A percentile compares a stretch with the other conserved stretches of the same genome.
Conservation (phyloP, 106 monocot species). For the Posidonia australis region DNA sequence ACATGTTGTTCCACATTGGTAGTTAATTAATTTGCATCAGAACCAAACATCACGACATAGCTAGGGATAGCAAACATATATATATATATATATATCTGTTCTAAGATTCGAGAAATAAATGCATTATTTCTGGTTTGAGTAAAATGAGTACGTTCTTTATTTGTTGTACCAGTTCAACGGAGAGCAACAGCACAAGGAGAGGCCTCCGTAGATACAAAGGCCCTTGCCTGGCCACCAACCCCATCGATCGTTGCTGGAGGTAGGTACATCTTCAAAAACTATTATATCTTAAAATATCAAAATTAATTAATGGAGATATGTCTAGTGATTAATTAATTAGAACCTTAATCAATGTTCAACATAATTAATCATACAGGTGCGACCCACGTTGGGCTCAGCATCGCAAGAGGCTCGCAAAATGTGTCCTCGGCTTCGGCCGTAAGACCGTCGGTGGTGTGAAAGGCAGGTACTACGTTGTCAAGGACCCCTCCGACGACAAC, state of each 20-base stretch:
- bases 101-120: not conserved
- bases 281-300: constrained; percentile 13
- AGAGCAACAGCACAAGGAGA: constrained; percentile 26
- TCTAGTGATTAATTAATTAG: no score
- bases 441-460: constrained; percentile 6
- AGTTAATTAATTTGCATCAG: no score
- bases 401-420: constrained; percentile 39
- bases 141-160: not conserved
- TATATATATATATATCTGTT: no score
- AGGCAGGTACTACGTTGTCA: constrained; percentile 18
- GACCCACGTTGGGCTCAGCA: constrained; percentile 30
- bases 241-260: constrained; percentile 71
- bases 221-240: constrained; percentile 42
- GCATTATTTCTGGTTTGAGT: no score
- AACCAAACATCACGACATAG: no score
- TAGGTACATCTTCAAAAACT: constrained; percentile 1
- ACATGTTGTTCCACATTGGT: not conserved
- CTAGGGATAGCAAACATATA: no score
- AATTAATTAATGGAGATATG: no score
- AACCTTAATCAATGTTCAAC: no score
- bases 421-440: constrained; percentile 39
- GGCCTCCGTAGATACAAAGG: constrained; percentile 6
- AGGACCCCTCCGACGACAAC: constrained; percentile 15
- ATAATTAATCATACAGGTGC: no score
- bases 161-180: constrained; percentile 2